These are phyloP conservation scores for Lecanosticta acicola DNA, from an alignment of 2,329 filamentous ascomycete genomes.

Conservation along the genomic window DNA sequence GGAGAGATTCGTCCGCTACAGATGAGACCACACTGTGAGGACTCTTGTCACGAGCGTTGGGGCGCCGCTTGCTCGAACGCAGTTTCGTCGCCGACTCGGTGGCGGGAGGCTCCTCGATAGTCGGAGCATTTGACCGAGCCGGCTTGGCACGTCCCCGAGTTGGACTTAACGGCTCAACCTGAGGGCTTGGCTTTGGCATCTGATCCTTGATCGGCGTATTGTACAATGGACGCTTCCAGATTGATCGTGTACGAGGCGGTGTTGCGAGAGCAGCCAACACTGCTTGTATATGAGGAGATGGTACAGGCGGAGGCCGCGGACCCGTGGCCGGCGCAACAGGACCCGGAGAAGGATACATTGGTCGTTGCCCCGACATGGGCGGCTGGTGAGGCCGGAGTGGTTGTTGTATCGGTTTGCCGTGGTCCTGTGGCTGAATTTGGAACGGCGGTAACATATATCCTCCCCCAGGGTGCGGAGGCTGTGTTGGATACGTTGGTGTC, in stretches of 20 bases:
- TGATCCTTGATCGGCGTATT: conserved; percentile 18
- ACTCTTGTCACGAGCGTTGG: conserved; percentile 20
- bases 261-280: conserved; percentile 28
- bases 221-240: conserved; percentile 29
- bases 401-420: conserved; percentile 24
- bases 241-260: conserved; percentile 19
- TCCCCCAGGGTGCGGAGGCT: conserved; percentile 34
- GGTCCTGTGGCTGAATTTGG: conserved; percentile 42
- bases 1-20: conserved; percentile 40
- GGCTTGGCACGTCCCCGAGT: conserved; percentile 24
- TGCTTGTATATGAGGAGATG: conserved; percentile 17
- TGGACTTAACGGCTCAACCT: conserved; percentile 33
- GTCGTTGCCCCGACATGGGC: conserved; percentile 8
- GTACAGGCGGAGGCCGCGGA: conserved; percentile 18
- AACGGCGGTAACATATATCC: conserved; percentile 46
- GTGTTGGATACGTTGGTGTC: conserved; percentile 24
- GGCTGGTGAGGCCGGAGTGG: conserved; percentile 15
- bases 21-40: conserved; percentile 43
- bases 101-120: conserved; percentile 12
- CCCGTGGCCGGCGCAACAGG: conserved; percentile 23
- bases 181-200: conserved; percentile 23
- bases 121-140: conserved; percentile 13
- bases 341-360: conserved; percentile 13
- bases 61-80: conserved; percentile 10
- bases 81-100: conserved; percentile 12